phyloP scores from a whole-genome alignment of 1,139 yeast species.

The Kurtzmaniella quercitrusa region DNA sequence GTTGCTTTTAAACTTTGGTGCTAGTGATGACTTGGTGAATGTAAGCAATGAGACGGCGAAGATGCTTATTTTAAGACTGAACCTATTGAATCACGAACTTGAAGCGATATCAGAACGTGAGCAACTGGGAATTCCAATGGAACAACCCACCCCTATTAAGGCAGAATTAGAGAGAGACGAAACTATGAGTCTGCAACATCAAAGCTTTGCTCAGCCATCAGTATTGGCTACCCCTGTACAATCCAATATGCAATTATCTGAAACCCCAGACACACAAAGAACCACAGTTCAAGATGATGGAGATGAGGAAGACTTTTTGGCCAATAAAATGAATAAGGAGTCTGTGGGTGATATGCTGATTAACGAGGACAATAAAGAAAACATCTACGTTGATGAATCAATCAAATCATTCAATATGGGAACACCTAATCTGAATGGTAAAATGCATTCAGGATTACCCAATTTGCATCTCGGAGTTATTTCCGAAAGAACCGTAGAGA shows the following conservation, averaged over 20 bases:
- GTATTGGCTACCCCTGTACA: slow-evolving; percentile 40
- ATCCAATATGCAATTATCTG: slow-evolving; percentile 11
- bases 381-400: slow-evolving; percentile 33
- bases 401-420: slow-evolving; percentile 26
- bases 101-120: slow-evolving; percentile 2
- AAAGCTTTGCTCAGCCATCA: neutral
- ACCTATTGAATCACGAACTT: slow-evolving; percentile 15
- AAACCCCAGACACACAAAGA: slow-evolving; percentile 46
- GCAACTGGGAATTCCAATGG: slow-evolving; percentile 6
- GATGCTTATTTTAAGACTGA: slow-evolving; percentile 22
- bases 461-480: slow-evolving; percentile 31
- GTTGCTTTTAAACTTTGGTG: slow-evolving; percentile 39
- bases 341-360: slow-evolving; percentile 24
- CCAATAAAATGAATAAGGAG: slow-evolving; percentile 27
- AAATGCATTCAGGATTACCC: slow-evolving; percentile 13
- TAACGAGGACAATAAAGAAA: slow-evolving; percentile 39
- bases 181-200: neutral
- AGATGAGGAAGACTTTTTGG: slow-evolving; percentile 20
- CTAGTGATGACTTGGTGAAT: slow-evolving; percentile 43
- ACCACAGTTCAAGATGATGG: slow-evolving; percentile 45
- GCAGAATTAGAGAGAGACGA: neutral
- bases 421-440: slow-evolving; percentile 24
- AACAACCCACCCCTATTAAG: slow-evolving; percentile 1
- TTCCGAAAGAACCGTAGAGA: slow-evolving; percentile 32
- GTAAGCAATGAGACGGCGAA: slow-evolving; percentile 39